Base-by-base conservation (phyloP, 176 grass and related monocot genomes). In the Chrysopogon serrulatus region DNA sequence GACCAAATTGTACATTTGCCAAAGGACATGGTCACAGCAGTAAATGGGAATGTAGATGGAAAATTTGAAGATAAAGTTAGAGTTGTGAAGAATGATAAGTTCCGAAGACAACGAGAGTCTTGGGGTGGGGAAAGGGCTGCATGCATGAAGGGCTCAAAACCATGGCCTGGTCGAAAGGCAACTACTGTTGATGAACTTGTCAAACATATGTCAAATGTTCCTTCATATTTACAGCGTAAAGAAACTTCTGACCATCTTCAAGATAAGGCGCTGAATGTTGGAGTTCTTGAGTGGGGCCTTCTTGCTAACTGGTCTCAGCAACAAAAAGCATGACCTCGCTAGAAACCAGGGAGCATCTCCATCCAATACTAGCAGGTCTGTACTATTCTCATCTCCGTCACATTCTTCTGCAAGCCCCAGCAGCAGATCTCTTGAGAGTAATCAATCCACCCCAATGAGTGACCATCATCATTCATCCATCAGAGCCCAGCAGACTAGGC, bases 131-230 rank as follows among this genome's bases (percentile, higher is more conserved):
- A 92, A 65, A 82, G 79, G 32, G 45, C 79, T 84, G 47, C 73
- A 35, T 23, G 71, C 69, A 62, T 92, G 61, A 88, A 88, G 84
- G 78, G 84, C 54, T 94, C 85, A 73, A 99, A 96, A 77, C 97
- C 91, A 87, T 99, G 97, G 97, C 93, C 93, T 85, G 74, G 86
- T 18, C 87, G 91, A 81, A 93, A 90, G 56, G 57, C 62, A 11
- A 23, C 62, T 51, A 87, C 80, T 65, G 73, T 81, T 67, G 97
- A 96, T 68, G 97, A 96, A 67, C 88, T 96, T 85, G 90, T 99
- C 31, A 99, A 92, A 65, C 90, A 99, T 86, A 94, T 96, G 93
- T 96, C 93, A 53, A 92, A 91, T 83, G 93, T 99, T 86, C 93
- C 97, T 23, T 84, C 83, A 28, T 96, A 99, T 94, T 86, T 99